A percentile compares a stretch with the other conserved stretches of the same genome.
These are phyloP conservation scores for Neoarthrinium moseri DNA, from an alignment of 2,329 filamentous ascomycete genomes.

Conservation along the genomic window DNA sequence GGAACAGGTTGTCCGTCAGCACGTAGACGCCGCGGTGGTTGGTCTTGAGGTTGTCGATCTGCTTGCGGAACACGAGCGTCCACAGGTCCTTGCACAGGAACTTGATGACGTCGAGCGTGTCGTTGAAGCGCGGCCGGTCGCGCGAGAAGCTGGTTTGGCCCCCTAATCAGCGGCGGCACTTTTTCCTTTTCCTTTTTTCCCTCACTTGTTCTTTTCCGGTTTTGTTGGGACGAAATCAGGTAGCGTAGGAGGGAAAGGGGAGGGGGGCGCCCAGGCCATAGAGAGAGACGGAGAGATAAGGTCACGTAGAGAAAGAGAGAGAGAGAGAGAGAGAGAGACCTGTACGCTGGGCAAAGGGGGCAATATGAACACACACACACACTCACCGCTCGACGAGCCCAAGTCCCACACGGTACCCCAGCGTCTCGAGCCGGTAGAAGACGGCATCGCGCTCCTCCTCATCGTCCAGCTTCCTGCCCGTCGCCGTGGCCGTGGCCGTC, in stretches of 20 bases:
- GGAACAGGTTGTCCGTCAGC: constrained; percentile 88
- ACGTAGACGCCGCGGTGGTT: constrained; percentile 98
- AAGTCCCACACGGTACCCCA: constrained; percentile 90
- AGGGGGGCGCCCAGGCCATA: neutral
- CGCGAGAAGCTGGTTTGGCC: constrained; percentile 79
- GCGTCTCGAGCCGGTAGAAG: constrained; percentile 76
- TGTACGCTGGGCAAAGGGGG: no score
- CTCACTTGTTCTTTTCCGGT: no score
- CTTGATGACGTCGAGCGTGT: constrained; percentile 94
- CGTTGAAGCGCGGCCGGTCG: constrained; percentile 83
- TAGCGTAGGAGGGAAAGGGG: neutral
- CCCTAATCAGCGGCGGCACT: no score
- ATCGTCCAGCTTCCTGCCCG: constrained; percentile 55
- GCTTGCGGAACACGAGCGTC: constrained; percentile 91
- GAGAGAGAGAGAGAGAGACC: constrained; percentile 1
- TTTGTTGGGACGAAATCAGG: neutral
- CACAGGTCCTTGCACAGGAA: constrained; percentile 98
- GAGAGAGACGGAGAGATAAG: constrained; percentile 2
- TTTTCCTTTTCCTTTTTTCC: no score
- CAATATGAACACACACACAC: no score
- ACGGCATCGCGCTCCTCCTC: constrained; percentile 84
- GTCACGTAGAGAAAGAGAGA: neutral
- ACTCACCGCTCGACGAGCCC: constrained; percentile 84
- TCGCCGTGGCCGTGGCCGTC: constrained; percentile 14
- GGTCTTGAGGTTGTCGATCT: constrained; percentile 97